Evolutionary conservation across 1,139 yeast genomes (phyloP).

Genomic region (Pichia sp.): DNA sequence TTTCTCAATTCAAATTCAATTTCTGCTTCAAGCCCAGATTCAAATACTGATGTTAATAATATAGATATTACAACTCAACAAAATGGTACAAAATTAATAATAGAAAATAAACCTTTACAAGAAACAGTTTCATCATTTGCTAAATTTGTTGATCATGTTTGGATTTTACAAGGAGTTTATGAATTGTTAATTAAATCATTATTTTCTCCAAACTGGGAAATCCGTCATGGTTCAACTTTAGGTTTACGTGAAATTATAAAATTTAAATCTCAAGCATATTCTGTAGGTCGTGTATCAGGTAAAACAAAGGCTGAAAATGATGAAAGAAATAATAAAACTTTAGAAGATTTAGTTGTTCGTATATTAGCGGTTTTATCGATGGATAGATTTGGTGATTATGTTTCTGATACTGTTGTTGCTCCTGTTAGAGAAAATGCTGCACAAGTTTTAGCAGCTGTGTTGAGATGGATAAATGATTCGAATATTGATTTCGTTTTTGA

Average conservation of each 20-base stretch:
- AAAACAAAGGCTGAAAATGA: constrained; percentile 58
- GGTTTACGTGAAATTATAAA: constrained; percentile 85
- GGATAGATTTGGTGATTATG: constrained; percentile 96
- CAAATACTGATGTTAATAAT: constrained; percentile 17
- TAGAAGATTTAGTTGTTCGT: constrained; percentile 87
- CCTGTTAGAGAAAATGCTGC: constrained; percentile 98
- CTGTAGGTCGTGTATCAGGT: constrained; percentile 79
- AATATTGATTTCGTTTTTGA: constrained; percentile 55
- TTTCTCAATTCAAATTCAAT: not conserved
- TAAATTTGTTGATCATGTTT: constrained; percentile 69
- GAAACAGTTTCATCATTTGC: constrained; percentile 45
- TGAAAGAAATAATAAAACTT: constrained; percentile 54
- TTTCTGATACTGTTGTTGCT: constrained; percentile 95
- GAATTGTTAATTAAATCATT: constrained; percentile 75
- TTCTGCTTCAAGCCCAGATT: not conserved
- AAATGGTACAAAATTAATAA: constrained; percentile 74
- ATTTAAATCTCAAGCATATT: constrained; percentile 59
- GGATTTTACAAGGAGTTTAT: constrained; percentile 98
- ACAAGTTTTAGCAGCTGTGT: constrained; percentile 84
- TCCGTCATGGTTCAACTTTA: constrained; percentile 92
- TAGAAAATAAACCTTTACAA: constrained; percentile 70
- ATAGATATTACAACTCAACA: constrained; percentile 71
- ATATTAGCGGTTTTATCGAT: constrained; percentile 82
- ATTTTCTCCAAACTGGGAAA: constrained; percentile 87
- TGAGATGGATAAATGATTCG: constrained; percentile 62